Conservation (phyloP, 768 basidiomycete genomes). For the Sarcodon aspratus region DNA sequence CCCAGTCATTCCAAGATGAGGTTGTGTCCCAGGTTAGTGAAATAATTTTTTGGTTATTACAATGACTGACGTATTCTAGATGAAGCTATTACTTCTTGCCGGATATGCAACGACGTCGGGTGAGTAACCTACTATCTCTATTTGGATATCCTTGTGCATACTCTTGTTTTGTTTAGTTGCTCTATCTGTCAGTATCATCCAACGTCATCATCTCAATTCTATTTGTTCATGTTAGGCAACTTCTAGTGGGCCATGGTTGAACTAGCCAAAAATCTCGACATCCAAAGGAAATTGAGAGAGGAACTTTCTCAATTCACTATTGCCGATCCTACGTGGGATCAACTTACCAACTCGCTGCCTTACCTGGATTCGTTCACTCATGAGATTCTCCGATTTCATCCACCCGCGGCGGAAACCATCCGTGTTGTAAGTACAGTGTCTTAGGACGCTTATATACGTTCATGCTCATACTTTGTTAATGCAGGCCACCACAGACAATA, state of each 20-base stretch:
- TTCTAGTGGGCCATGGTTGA: constrained; percentile 47
- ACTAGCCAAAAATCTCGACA: constrained; percentile 29
- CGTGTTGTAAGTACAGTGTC: constrained; percentile 23
- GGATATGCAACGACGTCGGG: constrained; percentile 46
- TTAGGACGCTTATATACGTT: not conserved
- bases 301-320: constrained; percentile 31
- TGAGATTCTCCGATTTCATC: constrained; percentile 33
- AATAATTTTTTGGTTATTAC: not conserved
- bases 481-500: constrained; percentile 27
- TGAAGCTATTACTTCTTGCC: constrained; percentile 26
- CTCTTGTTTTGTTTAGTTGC: not conserved
- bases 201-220: not conserved
- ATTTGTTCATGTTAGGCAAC: not conserved
- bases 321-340: constrained; percentile 42
- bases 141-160: not conserved
- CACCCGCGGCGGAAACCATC: constrained; percentile 23
- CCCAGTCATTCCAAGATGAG: constrained; percentile 28
- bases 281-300: constrained; percentile 36
- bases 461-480: no score
- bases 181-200: no score
- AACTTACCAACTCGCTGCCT: constrained; percentile 35
- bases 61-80: constrained; percentile 10
- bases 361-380: constrained; percentile 43
- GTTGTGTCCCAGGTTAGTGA: constrained; percentile 24
- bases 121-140: constrained; percentile 6